Evolutionary conservation across 2,329 filamentous ascomycete genomes (phyloP).

Genomic region (Uncinocarpus reesii): DNA sequence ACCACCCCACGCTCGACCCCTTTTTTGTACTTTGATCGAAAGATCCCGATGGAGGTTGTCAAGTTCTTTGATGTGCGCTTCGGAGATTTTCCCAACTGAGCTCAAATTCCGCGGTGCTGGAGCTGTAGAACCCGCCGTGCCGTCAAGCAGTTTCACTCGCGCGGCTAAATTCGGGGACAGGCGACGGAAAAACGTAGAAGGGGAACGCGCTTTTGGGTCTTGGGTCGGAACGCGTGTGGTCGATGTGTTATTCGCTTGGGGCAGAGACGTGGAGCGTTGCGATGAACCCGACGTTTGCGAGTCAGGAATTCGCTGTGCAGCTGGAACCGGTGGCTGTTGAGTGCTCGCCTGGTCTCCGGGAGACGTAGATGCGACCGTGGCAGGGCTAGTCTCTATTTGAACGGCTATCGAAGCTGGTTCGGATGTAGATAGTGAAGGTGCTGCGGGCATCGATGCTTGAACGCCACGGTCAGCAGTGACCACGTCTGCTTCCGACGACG

Average conservation of each 20-base stretch:
- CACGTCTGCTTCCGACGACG: not conserved
- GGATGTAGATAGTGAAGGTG: not conserved
- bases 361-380: slow-evolving; percentile 1
- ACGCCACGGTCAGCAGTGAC: slow-evolving; percentile 6
- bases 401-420: slow-evolving; percentile 10
- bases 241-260: slow-evolving; percentile 3
- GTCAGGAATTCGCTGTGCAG: slow-evolving; percentile 13
- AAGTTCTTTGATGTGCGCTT: slow-evolving; percentile 34
- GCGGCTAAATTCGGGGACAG: slow-evolving; percentile 36
- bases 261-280: slow-evolving; percentile 1
- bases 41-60: slow-evolving; percentile 32
- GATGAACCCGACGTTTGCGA: not conserved
- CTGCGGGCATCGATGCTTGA: slow-evolving; percentile 10
- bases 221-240: not conserved
- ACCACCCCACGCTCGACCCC: slow-evolving; percentile 30
- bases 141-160: slow-evolving; percentile 35
- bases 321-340: slow-evolving; percentile 9
- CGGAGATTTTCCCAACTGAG: slow-evolving; percentile 32
- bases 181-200: slow-evolving; percentile 32
- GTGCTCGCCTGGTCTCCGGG: slow-evolving; percentile 3
- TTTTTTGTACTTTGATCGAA: slow-evolving; percentile 32
- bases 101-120: slow-evolving; percentile 19
- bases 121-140: slow-evolving; percentile 22
- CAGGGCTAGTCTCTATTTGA: slow-evolving; percentile 1
- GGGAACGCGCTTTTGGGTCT: slow-evolving; percentile 15